Percentiles rank a stretch among this genome's conserved stretches.
Evolutionary conservation across 2,329 filamentous ascomycete species (phyloP).

Genomic region (Parastagonospora avenae): DNA sequence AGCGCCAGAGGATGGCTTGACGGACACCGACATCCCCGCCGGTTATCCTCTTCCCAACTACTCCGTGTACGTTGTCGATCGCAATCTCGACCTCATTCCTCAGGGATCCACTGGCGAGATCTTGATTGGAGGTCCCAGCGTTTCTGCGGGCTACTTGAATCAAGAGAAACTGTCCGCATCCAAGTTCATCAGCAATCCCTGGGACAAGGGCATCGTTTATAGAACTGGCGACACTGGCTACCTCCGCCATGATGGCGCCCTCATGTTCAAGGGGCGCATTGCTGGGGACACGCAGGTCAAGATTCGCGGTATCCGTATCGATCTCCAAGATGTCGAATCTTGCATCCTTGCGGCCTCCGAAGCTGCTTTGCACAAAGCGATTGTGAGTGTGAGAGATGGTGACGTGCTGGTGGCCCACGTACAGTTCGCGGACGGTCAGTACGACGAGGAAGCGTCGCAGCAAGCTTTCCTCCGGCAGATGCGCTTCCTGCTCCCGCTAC

Average conservation of each 20-base stretch:
- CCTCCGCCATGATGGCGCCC: constrained; percentile 39
- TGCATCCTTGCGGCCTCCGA: too few species aligned
- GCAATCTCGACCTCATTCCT: constrained; percentile 21
- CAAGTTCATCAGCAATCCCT: constrained; percentile 3
- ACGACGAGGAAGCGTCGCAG: too few species aligned
- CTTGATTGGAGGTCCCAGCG: constrained; percentile 47
- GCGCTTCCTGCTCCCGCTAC: too few species aligned
- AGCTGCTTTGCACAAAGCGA: too few species aligned
- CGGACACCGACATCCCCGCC: not conserved
- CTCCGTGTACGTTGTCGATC: constrained; percentile 49
- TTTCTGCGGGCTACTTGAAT: constrained; percentile 46
- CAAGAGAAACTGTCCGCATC: constrained; percentile 23
- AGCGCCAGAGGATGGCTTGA: too few species aligned
- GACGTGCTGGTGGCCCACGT: too few species aligned
- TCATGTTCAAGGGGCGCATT: constrained; percentile 26
- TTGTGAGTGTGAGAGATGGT: too few species aligned
- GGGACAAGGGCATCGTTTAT: constrained; percentile 34
- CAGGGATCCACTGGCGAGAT: constrained; percentile 23
- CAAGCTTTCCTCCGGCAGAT: too few species aligned
- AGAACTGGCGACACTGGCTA: constrained; percentile 49
- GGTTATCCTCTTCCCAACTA: not conserved
- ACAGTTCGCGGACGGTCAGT: too few species aligned
- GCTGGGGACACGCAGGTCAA: constrained; percentile 52
- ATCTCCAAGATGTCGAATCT: constrained; percentile 55
- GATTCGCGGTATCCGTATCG: constrained; percentile 52